Evolutionary conservation across 83 land plant species (phyloP).

Genomic region (Diphasiastrum complanatum): DNA sequence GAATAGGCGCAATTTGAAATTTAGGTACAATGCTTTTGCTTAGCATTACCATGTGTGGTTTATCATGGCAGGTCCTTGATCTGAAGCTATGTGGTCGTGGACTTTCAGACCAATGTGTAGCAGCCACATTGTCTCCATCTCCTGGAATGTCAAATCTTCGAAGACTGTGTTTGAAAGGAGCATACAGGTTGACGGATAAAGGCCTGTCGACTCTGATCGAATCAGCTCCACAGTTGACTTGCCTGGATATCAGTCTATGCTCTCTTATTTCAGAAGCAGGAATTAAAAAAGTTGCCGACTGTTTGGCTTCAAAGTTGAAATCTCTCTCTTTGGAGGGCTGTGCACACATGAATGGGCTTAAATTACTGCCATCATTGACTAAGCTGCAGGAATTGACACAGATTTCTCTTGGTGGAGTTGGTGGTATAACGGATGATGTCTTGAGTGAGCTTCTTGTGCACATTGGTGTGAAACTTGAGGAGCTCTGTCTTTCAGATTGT

Average conservation of each 20-base stretch:
- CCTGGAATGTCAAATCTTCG: not conserved
- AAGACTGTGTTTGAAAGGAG: conserved; percentile 1
- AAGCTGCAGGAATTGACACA: not conserved
- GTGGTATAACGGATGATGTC: conserved; percentile 19
- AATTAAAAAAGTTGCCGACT: not conserved
- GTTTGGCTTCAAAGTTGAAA: not conserved
- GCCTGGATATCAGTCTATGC: conserved; percentile 4
- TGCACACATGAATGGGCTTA: not conserved
- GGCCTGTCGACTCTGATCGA: conserved; percentile 1
- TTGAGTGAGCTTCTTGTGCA: conserved; percentile 13
- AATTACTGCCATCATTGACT: not conserved
- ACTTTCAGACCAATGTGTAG: conserved; percentile 10
- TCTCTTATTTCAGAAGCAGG: conserved; percentile 5
- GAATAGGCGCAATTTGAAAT: not conserved
- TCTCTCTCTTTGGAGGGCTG: conserved; percentile 11
- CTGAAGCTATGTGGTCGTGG: conserved; percentile 14
- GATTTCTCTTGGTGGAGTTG: conserved; percentile 1
- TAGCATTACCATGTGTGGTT: not conserved
- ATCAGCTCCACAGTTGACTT: not conserved
- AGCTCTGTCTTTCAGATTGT: conserved; percentile 8
- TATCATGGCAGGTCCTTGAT: not conserved
- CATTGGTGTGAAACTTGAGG: not conserved
- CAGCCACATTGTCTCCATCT: not conserved
- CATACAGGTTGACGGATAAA: conserved; percentile 9
- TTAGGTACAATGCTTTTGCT: not conserved